Percentiles rank a stretch among this genome's conserved stretches.
These are phyloP conservation scores for Geotrichum phurueaensis DNA, from an alignment of 1,139 yeast genomes.

Conservation along the genomic window DNA sequence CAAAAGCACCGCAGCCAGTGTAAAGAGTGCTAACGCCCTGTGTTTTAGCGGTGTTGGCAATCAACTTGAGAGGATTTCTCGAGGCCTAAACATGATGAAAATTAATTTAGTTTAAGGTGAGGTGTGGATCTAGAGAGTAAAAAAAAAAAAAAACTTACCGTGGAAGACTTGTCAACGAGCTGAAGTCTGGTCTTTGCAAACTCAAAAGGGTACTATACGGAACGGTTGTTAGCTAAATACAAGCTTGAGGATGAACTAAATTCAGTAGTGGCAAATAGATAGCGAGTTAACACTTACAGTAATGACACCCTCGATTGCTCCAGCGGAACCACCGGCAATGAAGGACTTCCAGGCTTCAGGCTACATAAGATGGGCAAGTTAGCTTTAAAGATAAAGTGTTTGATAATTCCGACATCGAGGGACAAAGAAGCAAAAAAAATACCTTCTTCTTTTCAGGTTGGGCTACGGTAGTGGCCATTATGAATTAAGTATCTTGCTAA, in stretches of 20 bases:
- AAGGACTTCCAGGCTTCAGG: conserved; percentile 57
- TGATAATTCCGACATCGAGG: background rate
- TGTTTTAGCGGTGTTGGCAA: conserved; percentile 62
- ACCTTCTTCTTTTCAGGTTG: conserved; percentile 19
- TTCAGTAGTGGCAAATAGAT: background rate
- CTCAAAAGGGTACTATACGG: conserved; percentile 71
- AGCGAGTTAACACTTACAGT: conserved; percentile 38
- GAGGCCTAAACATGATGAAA: conserved; percentile 35
- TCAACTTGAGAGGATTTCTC: conserved; percentile 75
- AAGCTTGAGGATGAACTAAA: background rate
- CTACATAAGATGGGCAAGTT: conserved; percentile 15
- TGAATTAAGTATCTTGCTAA: background rate
- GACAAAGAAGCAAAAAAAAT: conserved; percentile 3
- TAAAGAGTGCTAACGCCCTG: conserved; percentile 81
- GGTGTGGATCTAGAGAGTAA: background rate
- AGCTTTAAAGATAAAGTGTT: conserved; percentile 1
- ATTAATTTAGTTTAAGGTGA: background rate
- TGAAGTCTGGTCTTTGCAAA: conserved; percentile 93
- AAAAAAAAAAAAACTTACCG: conserved; percentile 31
- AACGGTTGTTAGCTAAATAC: background rate
- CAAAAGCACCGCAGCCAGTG: conserved; percentile 97
- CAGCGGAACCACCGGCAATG: conserved; percentile 91
- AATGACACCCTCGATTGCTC: conserved; percentile 83
- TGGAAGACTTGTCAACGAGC: conserved; percentile 64
- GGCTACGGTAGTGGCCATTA: conserved; percentile 12